Percentiles rank a stretch among this genome's conserved stretches.
These are phyloP conservation scores for Acanthamoeba lenticulata DNA, from an alignment of 208 protist species.

Conservation along the genomic window DNA sequence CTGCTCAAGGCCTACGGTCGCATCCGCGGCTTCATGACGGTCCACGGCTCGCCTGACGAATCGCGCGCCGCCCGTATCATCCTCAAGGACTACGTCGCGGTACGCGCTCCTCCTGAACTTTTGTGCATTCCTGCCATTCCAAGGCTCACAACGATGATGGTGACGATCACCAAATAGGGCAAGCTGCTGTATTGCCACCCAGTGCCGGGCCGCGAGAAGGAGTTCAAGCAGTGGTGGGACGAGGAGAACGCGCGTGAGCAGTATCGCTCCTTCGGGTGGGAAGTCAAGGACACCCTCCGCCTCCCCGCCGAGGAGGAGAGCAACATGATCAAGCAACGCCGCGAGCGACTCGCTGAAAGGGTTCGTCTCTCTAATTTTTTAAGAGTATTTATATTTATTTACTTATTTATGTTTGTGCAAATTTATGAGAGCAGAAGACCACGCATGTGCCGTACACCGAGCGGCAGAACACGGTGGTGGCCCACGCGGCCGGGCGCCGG, in stretches of 20 bases:
- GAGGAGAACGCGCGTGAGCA: conserved; percentile 35
- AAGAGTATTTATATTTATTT: neutral
- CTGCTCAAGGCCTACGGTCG: conserved; percentile 75
- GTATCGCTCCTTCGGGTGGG: neutral
- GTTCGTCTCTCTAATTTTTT: neutral
- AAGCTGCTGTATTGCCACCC: conserved; percentile 47
- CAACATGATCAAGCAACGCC: neutral
- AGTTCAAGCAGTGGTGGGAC: conserved; percentile 33
- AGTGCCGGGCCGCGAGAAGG: neutral
- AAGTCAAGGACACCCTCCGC: neutral
- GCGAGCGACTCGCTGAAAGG: neutral
- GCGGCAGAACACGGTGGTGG: conserved; percentile 33
- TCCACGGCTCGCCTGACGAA: conserved; percentile 94
- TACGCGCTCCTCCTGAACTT: neutral
- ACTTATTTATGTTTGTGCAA: neutral
- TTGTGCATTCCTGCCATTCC: neutral
- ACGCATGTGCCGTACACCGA: neutral
- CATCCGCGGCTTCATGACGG: conserved; percentile 94
- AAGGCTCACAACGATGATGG: neutral
- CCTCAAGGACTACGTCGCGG: conserved; percentile 92
- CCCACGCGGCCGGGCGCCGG: neutral
- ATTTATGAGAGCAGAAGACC: neutral
- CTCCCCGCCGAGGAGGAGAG: neutral
- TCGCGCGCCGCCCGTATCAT: conserved; percentile 93
- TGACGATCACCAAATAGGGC: neutral